phyloP scores from a whole-genome alignment of 164 flowering plant genomes.

The Malania oleifera region DNA sequence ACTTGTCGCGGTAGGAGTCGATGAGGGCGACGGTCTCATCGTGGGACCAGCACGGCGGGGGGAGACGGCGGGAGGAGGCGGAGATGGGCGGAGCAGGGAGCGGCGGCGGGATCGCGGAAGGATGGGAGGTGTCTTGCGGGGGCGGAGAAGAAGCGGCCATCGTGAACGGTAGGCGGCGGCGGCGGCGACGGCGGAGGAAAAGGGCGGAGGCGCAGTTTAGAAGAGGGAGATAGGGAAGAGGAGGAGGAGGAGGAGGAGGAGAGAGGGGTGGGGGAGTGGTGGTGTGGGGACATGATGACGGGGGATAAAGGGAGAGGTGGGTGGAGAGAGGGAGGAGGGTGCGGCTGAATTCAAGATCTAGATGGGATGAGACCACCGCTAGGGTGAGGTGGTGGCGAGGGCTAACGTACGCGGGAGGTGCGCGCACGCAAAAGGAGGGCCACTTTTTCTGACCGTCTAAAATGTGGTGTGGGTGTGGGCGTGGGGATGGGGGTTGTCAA shows the following conservation, averaged over 20 bases:
- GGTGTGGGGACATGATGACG: neutral
- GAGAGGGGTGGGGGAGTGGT: neutral
- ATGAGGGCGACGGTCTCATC: conserved; percentile 8
- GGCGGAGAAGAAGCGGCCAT: too few relatives aligned
- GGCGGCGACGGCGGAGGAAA: too few relatives aligned
- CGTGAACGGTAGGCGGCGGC: too few relatives aligned
- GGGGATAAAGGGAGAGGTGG: neutral
- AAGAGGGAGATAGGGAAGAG: too few relatives aligned
- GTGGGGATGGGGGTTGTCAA: too few relatives aligned
- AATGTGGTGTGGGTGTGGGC: too few relatives aligned
- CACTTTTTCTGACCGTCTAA: too few relatives aligned
- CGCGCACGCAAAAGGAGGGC: too few relatives aligned
- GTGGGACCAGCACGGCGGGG: conserved; percentile 9
- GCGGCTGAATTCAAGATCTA: conserved; percentile 2
- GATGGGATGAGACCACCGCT: neutral
- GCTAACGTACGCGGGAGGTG: neutral
- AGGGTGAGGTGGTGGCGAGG: neutral
- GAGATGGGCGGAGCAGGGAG: neutral
- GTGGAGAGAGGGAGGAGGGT: neutral
- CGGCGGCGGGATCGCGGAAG: too few relatives aligned
- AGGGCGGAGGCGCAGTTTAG: too few relatives aligned
- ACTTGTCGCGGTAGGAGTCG: conserved; percentile 8
- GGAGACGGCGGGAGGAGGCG: neutral
- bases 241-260: neutral
- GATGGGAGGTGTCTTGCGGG: too few relatives aligned